A percentile compares a stretch with the other conserved stretches of the same genome.
Evolutionary conservation across 2,329 filamentous ascomycete species (phyloP).

Genomic region (Phoma herbarum): DNA sequence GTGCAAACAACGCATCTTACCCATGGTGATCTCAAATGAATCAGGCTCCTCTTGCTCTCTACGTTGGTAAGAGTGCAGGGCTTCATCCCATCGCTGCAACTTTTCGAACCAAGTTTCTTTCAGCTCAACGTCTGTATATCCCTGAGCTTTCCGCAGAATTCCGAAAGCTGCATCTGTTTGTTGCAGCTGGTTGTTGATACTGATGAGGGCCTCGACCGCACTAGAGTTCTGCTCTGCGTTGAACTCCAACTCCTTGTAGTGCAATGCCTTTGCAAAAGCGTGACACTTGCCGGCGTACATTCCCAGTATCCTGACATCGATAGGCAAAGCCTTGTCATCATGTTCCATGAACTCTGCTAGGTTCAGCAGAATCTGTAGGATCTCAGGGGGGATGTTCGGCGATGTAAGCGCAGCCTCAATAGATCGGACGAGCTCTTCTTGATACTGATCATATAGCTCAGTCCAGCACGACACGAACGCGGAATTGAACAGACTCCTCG

Average conservation of each 20-base stretch:
- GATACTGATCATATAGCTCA: conserved; percentile 94
- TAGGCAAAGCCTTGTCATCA: conserved; percentile 96
- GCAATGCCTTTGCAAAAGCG: conserved; percentile 95
- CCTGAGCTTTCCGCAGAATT: conserved; percentile 93
- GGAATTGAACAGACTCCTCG: conserved; percentile 95
- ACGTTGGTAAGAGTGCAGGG: conserved; percentile 87
- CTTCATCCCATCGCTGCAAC: conserved; percentile 97
- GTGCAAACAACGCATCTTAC: conserved; percentile 98
- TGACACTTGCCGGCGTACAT: conserved; percentile 96
- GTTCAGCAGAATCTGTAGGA: conserved; percentile 92
- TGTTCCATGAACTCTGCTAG: conserved; percentile 99
- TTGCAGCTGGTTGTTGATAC: conserved; percentile 98
- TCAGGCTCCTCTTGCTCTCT: conserved; percentile 75
- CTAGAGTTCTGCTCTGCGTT: conserved; percentile 95
- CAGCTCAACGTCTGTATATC: conserved; percentile 93
- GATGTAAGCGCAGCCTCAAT: conserved; percentile 96
- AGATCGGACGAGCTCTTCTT: conserved; percentile 93
- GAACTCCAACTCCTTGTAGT: conserved; percentile 99
- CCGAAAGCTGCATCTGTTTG: conserved; percentile 98
- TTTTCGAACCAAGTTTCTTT: conserved; percentile 99
- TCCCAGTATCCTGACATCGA: conserved; percentile 93
- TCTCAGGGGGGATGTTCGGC: conserved; percentile 93
- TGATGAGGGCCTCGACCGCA: conserved; percentile 95
- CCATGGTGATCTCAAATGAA: conserved; percentile 96
- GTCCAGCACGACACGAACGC: conserved; percentile 99